phyloP scores from a whole-genome alignment of 768 basidiomycete species.

The Suillus spraguei region DNA sequence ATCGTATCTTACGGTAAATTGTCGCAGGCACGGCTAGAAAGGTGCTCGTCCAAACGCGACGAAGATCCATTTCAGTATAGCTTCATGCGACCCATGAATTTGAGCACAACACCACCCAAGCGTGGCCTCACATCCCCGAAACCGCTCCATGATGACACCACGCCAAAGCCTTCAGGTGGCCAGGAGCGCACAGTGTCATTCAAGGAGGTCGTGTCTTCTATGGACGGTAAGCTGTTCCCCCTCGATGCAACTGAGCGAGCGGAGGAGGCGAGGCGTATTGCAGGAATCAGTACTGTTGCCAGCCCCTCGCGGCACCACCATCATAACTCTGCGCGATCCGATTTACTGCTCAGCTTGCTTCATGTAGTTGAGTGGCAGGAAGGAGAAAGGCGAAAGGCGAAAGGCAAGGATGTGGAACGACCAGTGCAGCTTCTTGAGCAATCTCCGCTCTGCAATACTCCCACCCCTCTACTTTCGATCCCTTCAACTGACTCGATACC shows the following conservation, averaged over 20 bases:
- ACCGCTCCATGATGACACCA: slow-evolving; percentile 12
- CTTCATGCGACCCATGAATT: slow-evolving; percentile 31
- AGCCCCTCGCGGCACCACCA: slow-evolving; percentile 19
- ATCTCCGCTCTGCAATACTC: slow-evolving; percentile 13
- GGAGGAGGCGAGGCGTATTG: slow-evolving; percentile 32
- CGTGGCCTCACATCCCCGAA: slow-evolving; percentile 19
- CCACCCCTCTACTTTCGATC: slow-evolving; percentile 21
- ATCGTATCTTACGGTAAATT: slow-evolving; percentile 9
- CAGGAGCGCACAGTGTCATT: slow-evolving; percentile 49
- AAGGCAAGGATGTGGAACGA: slow-evolving; percentile 45
- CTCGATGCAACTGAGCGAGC: slow-evolving; percentile 35
- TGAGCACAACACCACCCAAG: slow-evolving; percentile 22
- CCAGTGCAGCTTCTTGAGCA: slow-evolving; percentile 20
- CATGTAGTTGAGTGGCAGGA: slow-evolving; percentile 45
- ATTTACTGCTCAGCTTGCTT: slow-evolving; percentile 48
- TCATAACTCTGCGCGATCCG: slow-evolving; percentile 27
- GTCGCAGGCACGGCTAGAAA: slow-evolving; percentile 22
- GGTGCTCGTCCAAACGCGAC: slow-evolving; percentile 18
- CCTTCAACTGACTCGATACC: slow-evolving; percentile 26
- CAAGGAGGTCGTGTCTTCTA: slow-evolving; percentile 55
- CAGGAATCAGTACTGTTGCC: slow-evolving; percentile 25
- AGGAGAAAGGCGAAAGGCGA: slow-evolving; percentile 37
- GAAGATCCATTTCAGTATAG: slow-evolving; percentile 35
- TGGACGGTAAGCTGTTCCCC: slow-evolving; percentile 62
- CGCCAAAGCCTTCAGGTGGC: slow-evolving; percentile 15